Conservation (phyloP, 805 yeast genomes). For the Candida pseudofarinosa region DNA sequence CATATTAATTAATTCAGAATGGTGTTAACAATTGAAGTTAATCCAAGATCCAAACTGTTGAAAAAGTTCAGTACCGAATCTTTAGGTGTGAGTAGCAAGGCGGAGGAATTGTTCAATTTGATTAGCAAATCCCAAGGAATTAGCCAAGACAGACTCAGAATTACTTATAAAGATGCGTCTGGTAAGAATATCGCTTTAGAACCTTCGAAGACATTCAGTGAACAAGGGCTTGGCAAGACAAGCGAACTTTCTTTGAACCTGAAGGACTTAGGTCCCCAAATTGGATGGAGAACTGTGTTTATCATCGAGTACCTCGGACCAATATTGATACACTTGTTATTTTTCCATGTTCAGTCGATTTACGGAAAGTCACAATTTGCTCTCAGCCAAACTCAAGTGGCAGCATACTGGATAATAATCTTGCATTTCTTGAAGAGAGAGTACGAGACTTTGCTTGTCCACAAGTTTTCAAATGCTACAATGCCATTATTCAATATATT, state of each 20-base stretch:
- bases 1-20: constrained; percentile 24
- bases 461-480: constrained; percentile 80
- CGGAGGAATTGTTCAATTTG: constrained; percentile 39
- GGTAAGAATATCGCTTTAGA: constrained; percentile 43
- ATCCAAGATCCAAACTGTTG: constrained; percentile 58
- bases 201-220: constrained; percentile 39
- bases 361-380: constrained; percentile 26
- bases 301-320: constrained; percentile 90
- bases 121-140: constrained; percentile 45
- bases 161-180: constrained; percentile 17
- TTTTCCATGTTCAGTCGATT: constrained; percentile 43
- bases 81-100: constrained; percentile 26
- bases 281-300: constrained; percentile 89
- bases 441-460: constrained; percentile 79
- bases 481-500: constrained; percentile 89
- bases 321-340: constrained; percentile 67
- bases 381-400: constrained; percentile 50
- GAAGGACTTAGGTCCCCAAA: constrained; percentile 91
- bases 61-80: constrained; percentile 45
- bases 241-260: constrained; percentile 42
- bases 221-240: constrained; percentile 40
- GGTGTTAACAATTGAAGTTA: constrained; percentile 48
- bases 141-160: constrained; percentile 23
- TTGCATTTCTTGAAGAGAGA: constrained; percentile 87
- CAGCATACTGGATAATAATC: constrained; percentile 53